These are phyloP conservation scores for Vararia minispora DNA, from an alignment of 768 basidiomycete species.

Conservation along the genomic window DNA sequence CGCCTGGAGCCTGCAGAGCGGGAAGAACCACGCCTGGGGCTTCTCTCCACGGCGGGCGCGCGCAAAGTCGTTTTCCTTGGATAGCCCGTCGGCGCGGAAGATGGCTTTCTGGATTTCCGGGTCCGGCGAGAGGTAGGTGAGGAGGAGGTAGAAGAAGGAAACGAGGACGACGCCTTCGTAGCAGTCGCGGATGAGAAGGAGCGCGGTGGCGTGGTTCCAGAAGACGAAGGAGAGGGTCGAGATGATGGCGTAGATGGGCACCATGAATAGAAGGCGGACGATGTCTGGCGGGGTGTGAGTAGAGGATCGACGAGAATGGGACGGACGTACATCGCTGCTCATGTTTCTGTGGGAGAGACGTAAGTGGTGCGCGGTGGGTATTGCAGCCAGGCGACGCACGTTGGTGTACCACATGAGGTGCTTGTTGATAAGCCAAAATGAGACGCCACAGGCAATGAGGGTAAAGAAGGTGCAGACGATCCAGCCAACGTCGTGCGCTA, in stretches of 20 bases:
- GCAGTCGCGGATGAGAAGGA: conserved; percentile 58
- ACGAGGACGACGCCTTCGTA: conserved; percentile 72
- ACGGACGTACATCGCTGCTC: conserved; percentile 50
- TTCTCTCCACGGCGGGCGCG: conserved; percentile 31
- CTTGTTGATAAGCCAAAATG: conserved; percentile 65
- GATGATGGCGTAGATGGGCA: conserved; percentile 61
- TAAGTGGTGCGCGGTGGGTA: not conserved
- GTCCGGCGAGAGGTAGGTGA: conserved; percentile 58
- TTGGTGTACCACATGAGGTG: conserved; percentile 66
- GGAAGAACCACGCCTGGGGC: conserved; percentile 56
- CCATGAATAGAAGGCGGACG: conserved; percentile 67
- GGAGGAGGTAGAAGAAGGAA: conserved; percentile 68
- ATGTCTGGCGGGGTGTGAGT: conserved; percentile 37
- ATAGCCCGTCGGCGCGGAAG: conserved; percentile 48
- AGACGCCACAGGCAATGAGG: conserved; percentile 40
- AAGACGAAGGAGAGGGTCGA: conserved; percentile 61
- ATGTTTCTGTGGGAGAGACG: conserved; percentile 33
- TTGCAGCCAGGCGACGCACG: conserved; percentile 26
- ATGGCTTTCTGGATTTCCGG: conserved; percentile 48
- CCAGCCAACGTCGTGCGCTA: conserved; percentile 66
- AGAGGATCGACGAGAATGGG: not conserved
- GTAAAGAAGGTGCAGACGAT: conserved; percentile 52
- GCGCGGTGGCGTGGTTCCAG: conserved; percentile 62
- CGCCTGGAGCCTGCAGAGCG: conserved; percentile 49
- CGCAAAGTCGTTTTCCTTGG: conserved; percentile 38